A percentile compares a stretch with the other conserved stretches of the same genome.
Evolutionary conservation across 2,329 filamentous ascomycete genomes (phyloP).

Genomic region (Biscogniauxia mediterranea): DNA sequence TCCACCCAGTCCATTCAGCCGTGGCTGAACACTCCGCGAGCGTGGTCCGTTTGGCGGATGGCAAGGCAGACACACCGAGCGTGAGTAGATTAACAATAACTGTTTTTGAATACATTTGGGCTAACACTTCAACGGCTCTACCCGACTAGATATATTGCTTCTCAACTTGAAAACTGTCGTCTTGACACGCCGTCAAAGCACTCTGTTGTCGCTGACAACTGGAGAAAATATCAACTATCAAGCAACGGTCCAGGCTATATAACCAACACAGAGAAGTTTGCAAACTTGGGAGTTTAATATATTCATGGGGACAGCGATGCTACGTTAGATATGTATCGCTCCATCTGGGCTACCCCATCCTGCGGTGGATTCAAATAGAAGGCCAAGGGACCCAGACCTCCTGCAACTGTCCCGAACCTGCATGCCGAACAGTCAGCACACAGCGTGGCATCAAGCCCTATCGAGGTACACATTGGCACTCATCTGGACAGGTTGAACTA

Average conservation of each 20-base stretch:
- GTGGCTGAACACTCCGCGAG: constrained; percentile 8
- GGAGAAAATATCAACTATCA: not conserved
- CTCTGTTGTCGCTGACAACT: not conserved
- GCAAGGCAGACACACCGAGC: not conserved
- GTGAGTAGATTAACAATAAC: not conserved
- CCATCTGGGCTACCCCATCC: not conserved
- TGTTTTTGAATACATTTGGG: not conserved
- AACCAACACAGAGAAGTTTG: not conserved
- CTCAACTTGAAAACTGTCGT: too few species aligned
- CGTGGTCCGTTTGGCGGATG: not conserved
- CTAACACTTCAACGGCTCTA: not conserved
- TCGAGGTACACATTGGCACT: too few species aligned
- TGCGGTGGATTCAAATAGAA: not conserved
- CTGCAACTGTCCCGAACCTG: not conserved
- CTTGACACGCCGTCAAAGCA: not conserved
- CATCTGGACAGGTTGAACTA: not conserved
- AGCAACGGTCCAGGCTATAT: not conserved
- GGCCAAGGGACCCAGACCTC: not conserved
- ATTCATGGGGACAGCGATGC: not conserved
- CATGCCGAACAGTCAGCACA: not conserved
- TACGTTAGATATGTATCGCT: not conserved
- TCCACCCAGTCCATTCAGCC: constrained; percentile 35
- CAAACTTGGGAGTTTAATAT: not conserved
- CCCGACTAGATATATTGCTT: too few species aligned
- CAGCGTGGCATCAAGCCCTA: not conserved